Evolutionary conservation across 2,329 filamentous ascomycete species (phyloP), one percentile per base, ranked within the genome.

Genomic region (Phialophora tarda): DNA sequence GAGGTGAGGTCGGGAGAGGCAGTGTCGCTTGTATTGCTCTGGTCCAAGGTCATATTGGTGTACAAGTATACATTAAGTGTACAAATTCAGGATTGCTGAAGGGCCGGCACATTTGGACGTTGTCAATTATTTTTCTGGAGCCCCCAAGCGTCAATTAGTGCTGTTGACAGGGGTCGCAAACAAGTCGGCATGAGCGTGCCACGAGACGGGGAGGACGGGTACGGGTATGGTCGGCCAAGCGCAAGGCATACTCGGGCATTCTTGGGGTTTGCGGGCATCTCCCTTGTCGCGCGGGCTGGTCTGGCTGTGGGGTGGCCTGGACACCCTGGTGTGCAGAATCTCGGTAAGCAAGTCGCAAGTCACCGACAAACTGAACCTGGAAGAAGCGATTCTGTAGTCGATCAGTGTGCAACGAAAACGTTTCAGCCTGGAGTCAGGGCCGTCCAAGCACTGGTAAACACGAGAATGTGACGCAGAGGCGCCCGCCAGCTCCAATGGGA

Each of bases 221-320:
- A 64, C 68, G 68, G 68, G 63, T 63, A 63, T 68, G 63, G 21
- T 62, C 63, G 68, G 65, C 65, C 62, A 66, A 65, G 62, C 62
- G 56, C 62, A 54, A 70, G 68, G 68, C 68, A 66, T 61, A 67
- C 55, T 65, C 64, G 47, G 59, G 53, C 24, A 50, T 34, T 17
- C 48, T 66, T 55, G 17, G 41, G 17, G 26, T 53, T 23, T 47
- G n/a, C 48, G 28, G 41, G 23, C 23, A 24, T 28, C 28, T 24
- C 28, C 28, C 30, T 30, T n/a, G 44, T 38, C 59, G 47, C 30
- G 21, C 23, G 11, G 24, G 44, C 47, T 32, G 47, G 14, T 47
- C 28, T 24, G 57, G 57, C n/a, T 30, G 21, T 62, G 59, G 41
- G 44, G 44, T 38, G 59, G 21, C 34, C 47, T 61, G 30, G 30